Evolutionary conservation across 163 green algal species (phyloP).

Genomic region (Coccomyxa subellipsoidea): DNA sequence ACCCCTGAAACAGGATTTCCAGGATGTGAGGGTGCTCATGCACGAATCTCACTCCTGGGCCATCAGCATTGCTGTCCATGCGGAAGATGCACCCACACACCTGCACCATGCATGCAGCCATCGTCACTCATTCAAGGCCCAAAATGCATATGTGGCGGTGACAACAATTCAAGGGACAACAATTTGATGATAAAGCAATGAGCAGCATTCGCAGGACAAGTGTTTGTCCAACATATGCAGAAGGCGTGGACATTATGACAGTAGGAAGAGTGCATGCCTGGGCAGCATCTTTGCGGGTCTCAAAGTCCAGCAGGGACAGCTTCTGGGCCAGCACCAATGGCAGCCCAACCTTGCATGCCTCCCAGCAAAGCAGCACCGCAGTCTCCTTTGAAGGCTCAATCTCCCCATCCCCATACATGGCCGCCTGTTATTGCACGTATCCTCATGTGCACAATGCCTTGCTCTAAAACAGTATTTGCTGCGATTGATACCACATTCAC

Average conservation of each 20-base stretch:
- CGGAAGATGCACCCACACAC: slow-evolving; percentile 31
- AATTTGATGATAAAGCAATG: no score
- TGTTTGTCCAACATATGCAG: no score
- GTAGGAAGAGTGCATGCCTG: no score
- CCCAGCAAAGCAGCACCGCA: slow-evolving; percentile 53
- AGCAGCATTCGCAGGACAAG: no score
- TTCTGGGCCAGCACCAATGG: slow-evolving; percentile 61
- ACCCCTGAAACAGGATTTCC: slow-evolving; percentile 73
- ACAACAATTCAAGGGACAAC: no score
- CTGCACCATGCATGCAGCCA: slow-evolving; percentile 3
- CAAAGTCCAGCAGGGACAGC: slow-evolving; percentile 80
- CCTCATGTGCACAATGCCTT: no score
- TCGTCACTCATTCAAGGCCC: not conserved
- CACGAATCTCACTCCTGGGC: slow-evolving; percentile 68
- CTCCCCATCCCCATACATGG: slow-evolving; percentile 72
- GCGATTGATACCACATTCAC: no score
- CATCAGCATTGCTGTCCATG: slow-evolving; percentile 27
- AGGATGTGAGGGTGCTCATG: slow-evolving; percentile 63
- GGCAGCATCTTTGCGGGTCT: slow-evolving; percentile 81
- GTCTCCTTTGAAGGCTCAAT: slow-evolving; percentile 54
- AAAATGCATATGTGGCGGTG: no score
- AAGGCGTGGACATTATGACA: no score
- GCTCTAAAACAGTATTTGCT: no score
- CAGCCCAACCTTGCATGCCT: slow-evolving; percentile 59
- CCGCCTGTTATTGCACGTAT: slow-evolving; percentile 32